Base-by-base conservation (phyloP, 176 grass and related monocot genomes). In the Musa acuminata region DNA sequence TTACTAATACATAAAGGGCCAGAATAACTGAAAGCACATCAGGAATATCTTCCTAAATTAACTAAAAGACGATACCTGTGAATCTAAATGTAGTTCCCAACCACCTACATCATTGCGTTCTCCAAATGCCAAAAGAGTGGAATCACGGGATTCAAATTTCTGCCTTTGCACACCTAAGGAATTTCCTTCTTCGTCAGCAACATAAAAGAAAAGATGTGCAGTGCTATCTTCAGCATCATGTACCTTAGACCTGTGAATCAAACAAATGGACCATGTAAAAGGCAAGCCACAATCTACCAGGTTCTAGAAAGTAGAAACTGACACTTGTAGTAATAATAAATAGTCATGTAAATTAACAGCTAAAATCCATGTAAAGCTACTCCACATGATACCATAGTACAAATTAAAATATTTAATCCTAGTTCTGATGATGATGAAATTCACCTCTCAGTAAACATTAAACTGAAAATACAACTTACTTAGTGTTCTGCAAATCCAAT, bases 51-150 rank as follows among this genome's bases (percentile, higher is more conserved):
- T 43, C 35, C 35, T 43, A 43, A 43, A 4, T 5, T 43, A 43
- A 43, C 35, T 43, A 43, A 43, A 43, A 43, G 35, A 43, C 0
- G 35, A 76, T 93, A 98, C 95, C 78, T 77, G 72, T 64, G 95
- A 91, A 83, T 80, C 81, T 82, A 98, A 74, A 75, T 91, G 82
- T 73, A 93, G 51, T 83, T 98, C 78, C 95, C 95, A 98, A 67
- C 79, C 75, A 75, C 90, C 90, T 67, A 91, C 78, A 76, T 93
- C 95, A 43, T 81, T 82, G 58, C 81, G 78, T 10, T 54, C 79
- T 62, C 95, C 95, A 78, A 88, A 91, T 82, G 90, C 90, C 84
- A 94, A 89, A 87, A 87, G 88, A 85, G 89, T 76, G 78, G 88
- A 73, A 73, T 84, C 86, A 82, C 51, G 83, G 77, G 76, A 83